These are phyloP conservation scores for Penicillium sp. DNA, from an alignment of 2,329 filamentous ascomycete species.

Conservation along the genomic window DNA sequence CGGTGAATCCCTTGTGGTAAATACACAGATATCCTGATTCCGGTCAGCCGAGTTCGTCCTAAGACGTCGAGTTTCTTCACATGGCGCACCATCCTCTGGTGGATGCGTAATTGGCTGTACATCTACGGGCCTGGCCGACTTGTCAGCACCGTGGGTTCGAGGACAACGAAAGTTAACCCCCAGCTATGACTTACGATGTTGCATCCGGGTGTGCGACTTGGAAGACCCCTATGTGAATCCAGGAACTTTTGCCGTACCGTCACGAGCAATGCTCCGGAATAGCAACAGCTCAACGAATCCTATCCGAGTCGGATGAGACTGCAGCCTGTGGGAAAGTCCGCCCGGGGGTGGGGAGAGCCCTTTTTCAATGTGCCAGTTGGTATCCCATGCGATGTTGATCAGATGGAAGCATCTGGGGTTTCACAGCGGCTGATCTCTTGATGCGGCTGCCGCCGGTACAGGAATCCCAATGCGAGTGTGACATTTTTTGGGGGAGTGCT, in stretches of 20 bases:
- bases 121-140: constrained; percentile 14
- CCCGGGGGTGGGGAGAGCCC: constrained; percentile 9
- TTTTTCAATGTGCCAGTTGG: constrained; percentile 19
- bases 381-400: constrained; percentile 38
- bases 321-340: not conserved
- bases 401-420: constrained; percentile 39
- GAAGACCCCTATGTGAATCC: constrained; percentile 15
- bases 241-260: constrained; percentile 6
- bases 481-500: constrained; percentile 15
- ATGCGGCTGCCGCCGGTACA: constrained; percentile 38
- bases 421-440: constrained; percentile 44
- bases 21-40: constrained; percentile 11
- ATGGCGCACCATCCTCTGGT: constrained; percentile 25
- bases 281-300: constrained; percentile 13
- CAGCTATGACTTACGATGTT: constrained; percentile 23
- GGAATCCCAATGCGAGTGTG: constrained; percentile 35
- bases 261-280: constrained; percentile 16
- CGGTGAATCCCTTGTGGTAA: constrained; percentile 14
- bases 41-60: constrained; percentile 29
- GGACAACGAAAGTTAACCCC: constrained; percentile 8
- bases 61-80: constrained; percentile 29
- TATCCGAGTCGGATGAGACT: constrained; percentile 6
- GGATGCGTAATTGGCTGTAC: constrained; percentile 18
- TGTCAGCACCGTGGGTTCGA: constrained; percentile 11
- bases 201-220: constrained; percentile 29